phyloP scores from a whole-genome alignment of 1,284 basidiomycete species.

The Tremellales sp. region DNA sequence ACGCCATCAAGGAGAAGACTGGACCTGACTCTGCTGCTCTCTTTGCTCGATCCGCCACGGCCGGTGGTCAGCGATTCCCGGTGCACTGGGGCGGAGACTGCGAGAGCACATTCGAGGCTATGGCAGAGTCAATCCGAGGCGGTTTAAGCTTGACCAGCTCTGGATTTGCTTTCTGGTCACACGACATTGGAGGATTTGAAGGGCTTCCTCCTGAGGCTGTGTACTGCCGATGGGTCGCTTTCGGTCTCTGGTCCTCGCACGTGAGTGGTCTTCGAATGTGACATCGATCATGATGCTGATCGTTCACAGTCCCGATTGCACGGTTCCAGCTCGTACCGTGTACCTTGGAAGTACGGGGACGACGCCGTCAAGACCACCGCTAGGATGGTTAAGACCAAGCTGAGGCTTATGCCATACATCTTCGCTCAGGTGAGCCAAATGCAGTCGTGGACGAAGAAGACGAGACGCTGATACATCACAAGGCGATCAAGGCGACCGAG shows the following conservation, averaged over 20 bases:
- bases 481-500: conserved; percentile 60
- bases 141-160: conserved; percentile 62
- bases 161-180: conserved; percentile 29
- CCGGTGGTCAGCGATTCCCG: conserved; percentile 62
- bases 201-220: conserved; percentile 65
- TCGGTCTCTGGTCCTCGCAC: conserved; percentile 49
- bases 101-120: conserved; percentile 70
- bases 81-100: conserved; percentile 67
- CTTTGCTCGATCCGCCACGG: conserved; percentile 63
- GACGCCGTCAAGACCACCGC: conserved; percentile 63
- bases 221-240: conserved; percentile 72
- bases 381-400: conserved; percentile 63
- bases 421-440: conserved; percentile 56
- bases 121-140: conserved; percentile 68
- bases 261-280: conserved; percentile 12
- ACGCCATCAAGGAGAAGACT: conserved; percentile 57
- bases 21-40: conserved; percentile 65
- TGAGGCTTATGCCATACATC: conserved; percentile 69
- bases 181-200: conserved; percentile 20
- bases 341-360: conserved; percentile 71
- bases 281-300: conserved; percentile 3
- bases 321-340: conserved; percentile 66
- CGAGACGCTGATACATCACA: neutral
- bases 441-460: neutral
- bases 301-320: conserved; percentile 59